Conservation (phyloP, 306 rosid genomes). For the Arachis stenosperma region DNA sequence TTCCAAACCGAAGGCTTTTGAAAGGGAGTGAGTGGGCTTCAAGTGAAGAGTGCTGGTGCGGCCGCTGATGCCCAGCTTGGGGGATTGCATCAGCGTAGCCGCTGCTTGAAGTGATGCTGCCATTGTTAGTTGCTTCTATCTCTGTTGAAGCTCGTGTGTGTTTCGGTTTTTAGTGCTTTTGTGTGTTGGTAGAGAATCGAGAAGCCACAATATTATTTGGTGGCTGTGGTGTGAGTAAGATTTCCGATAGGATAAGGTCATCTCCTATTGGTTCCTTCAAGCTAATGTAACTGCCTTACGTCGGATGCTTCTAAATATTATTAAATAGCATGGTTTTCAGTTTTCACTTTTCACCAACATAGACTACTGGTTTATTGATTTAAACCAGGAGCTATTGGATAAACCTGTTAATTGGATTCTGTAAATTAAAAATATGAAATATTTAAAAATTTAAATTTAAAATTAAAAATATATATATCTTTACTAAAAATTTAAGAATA, state of each 20-base stretch:
- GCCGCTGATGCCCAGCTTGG: slow-evolving; percentile 55
- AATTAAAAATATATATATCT: too few species aligned
- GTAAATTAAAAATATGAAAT: too few species aligned
- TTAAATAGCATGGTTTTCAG: too few species aligned
- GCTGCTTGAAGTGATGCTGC: slow-evolving; percentile 98
- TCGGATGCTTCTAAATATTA: slow-evolving; percentile 31
- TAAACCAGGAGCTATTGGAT: too few species aligned
- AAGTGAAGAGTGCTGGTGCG: slow-evolving; percentile 54
- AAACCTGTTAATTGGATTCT: too few species aligned
- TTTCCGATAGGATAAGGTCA: slow-evolving; percentile 86
- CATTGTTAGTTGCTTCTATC: slow-evolving; percentile 47
- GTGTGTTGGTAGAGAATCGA: slow-evolving; percentile 33
- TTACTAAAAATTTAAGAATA: too few species aligned
- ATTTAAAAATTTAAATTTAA: too few species aligned
- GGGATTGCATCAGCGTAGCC: slow-evolving; percentile 85
- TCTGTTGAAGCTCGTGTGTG: not conserved
- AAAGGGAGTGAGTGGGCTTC: slow-evolving; percentile 58
- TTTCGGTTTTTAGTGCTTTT: slow-evolving; percentile 28
- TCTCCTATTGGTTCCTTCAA: slow-evolving; percentile 61
- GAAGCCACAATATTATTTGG: slow-evolving; percentile 45
- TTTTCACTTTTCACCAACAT: too few species aligned
- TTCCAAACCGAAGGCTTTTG: slow-evolving; percentile 50
- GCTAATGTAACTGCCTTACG: slow-evolving; percentile 41
- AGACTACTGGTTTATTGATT: too few species aligned
- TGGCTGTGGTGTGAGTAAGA: slow-evolving; percentile 59